A percentile compares a stretch with the other conserved stretches of the same genome.
These are phyloP conservation scores for Candolleomyces efflorescens DNA, from an alignment of 768 basidiomycete genomes.

Conservation along the genomic window DNA sequence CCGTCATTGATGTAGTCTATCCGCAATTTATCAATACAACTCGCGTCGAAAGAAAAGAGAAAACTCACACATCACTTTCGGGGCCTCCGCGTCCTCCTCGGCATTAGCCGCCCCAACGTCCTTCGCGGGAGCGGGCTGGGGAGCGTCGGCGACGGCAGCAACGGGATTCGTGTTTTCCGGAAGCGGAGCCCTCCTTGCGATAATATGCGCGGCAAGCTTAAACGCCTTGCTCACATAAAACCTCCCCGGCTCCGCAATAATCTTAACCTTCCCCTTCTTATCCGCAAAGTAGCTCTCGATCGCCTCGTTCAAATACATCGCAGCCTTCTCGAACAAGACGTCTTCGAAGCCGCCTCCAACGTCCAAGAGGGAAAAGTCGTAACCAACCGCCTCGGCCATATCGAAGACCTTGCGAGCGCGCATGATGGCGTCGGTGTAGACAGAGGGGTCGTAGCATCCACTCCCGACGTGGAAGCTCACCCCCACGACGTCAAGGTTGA, in stretches of 20 bases:
- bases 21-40: no score
- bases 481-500: slow-evolving; percentile 83
- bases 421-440: slow-evolving; percentile 85
- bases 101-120: neutral
- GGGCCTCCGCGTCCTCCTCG: slow-evolving; percentile 28
- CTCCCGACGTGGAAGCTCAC: slow-evolving; percentile 98
- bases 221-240: slow-evolving; percentile 93
- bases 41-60: neutral
- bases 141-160: slow-evolving; percentile 31
- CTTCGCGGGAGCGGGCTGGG: slow-evolving; percentile 22
- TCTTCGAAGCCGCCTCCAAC: slow-evolving; percentile 98
- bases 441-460: slow-evolving; percentile 89
- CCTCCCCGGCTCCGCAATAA: slow-evolving; percentile 95
- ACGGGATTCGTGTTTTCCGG: slow-evolving; percentile 1
- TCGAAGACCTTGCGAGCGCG: slow-evolving; percentile 83
- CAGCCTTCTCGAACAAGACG: slow-evolving; percentile 76
- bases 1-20: slow-evolving; percentile 99
- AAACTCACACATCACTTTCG: slow-evolving; percentile 83
- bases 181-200: slow-evolving; percentile 74
- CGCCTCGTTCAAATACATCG: slow-evolving; percentile 61
- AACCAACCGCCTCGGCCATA: slow-evolving; percentile 80
- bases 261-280: slow-evolving; percentile 49
- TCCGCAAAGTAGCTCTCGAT: slow-evolving; percentile 80
- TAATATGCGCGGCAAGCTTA: slow-evolving; percentile 88
- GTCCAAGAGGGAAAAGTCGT: slow-evolving; percentile 79